Evolutionary conservation across 345 rosid genomes (phyloP).

Genomic region (Eutrema japonicum): DNA sequence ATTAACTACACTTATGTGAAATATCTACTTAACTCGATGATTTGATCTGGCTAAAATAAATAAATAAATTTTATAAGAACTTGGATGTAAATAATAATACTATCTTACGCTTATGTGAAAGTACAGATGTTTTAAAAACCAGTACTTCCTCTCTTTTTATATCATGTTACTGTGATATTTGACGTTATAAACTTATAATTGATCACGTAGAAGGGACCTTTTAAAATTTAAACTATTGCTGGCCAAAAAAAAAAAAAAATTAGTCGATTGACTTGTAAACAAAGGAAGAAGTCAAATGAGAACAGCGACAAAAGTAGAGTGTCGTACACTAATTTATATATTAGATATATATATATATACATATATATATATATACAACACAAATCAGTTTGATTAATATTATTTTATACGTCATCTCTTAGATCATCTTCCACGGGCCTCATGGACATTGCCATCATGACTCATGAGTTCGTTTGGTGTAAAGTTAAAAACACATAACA

Average conservation of each 20-base stretch:
- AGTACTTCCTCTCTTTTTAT: not conserved
- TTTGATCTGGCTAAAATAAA: too few species aligned
- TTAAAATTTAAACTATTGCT: not conserved
- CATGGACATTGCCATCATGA: conserved; percentile 45
- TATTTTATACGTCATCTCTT: conserved; percentile 43
- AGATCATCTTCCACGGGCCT: conserved; percentile 45
- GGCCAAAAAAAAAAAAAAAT: not conserved
- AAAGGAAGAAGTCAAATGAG: conserved; percentile 39
- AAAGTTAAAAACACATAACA: conserved; percentile 36
- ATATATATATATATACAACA: not conserved
- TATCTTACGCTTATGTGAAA: not conserved
- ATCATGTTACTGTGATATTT: not conserved
- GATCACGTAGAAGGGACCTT: conserved; percentile 16
- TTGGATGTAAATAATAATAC: too few species aligned
- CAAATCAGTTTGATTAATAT: conserved; percentile 25
- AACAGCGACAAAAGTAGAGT: conserved; percentile 35
- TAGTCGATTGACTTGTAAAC: conserved; percentile 37
- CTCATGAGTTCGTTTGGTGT: conserved; percentile 46
- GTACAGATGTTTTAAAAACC: not conserved
- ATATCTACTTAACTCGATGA: too few species aligned
- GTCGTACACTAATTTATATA: conserved; percentile 7
- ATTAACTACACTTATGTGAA: not conserved
- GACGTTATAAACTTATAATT: not conserved
- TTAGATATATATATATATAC: not conserved
- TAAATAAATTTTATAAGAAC: too few species aligned